phyloP scores from a whole-genome alignment of 2,329 filamentous ascomycete genomes.

The Hysterium pulicare region DNA sequence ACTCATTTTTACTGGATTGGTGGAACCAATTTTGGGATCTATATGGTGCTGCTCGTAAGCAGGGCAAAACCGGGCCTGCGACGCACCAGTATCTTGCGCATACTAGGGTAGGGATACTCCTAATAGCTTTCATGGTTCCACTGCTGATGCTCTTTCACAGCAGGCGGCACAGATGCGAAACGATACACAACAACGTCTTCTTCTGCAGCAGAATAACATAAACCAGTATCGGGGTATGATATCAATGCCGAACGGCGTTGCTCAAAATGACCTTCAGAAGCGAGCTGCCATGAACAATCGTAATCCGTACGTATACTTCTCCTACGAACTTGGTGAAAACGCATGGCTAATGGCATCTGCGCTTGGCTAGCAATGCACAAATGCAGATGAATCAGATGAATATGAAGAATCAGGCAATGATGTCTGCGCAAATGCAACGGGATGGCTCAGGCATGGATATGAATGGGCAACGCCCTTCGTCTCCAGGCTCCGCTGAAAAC shows the following conservation, averaged over 20 bases:
- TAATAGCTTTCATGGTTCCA: background rate
- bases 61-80: slow-evolving; percentile 46
- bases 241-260: slow-evolving; percentile 61
- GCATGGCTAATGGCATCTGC: slow-evolving; percentile 15
- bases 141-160: slow-evolving; percentile 37
- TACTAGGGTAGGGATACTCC: slow-evolving; percentile 66
- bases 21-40: slow-evolving; percentile 98
- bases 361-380: slow-evolving; percentile 53
- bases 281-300: slow-evolving; percentile 77
- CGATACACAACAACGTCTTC: slow-evolving; percentile 66
- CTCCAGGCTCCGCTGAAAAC: slow-evolving; percentile 79
- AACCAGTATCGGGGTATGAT: slow-evolving; percentile 59
- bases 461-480: slow-evolving; percentile 71
- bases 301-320: slow-evolving; percentile 36
- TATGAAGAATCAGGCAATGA: slow-evolving; percentile 51
- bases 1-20: slow-evolving; percentile 94
- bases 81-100: slow-evolving; percentile 72
- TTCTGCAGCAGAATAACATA: slow-evolving; percentile 64
- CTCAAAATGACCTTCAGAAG: slow-evolving; percentile 63
- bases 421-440: slow-evolving; percentile 75
- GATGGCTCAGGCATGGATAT: slow-evolving; percentile 85
- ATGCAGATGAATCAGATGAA: slow-evolving; percentile 68
- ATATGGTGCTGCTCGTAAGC: slow-evolving; percentile 75
- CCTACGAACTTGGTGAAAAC: background rate
- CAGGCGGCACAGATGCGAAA: slow-evolving; percentile 70